These are phyloP conservation scores for Cinchona pubescens DNA, from an alignment of 257 asterid species.

Conservation along the genomic window DNA sequence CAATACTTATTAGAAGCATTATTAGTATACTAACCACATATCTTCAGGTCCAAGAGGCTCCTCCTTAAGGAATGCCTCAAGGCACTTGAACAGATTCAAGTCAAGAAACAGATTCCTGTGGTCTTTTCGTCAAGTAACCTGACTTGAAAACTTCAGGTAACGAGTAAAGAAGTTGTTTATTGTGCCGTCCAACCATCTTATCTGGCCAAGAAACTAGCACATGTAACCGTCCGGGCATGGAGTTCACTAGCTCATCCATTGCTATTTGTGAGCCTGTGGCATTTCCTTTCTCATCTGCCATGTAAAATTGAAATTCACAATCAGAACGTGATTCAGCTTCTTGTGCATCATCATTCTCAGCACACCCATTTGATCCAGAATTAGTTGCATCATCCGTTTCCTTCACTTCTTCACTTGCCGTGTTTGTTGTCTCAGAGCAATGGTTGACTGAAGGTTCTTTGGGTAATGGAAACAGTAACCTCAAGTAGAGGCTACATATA, in stretches of 20 bases:
- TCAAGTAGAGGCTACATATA: constrained; percentile 45
- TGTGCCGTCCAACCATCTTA: constrained; percentile 45
- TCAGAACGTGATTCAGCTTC: constrained; percentile 36
- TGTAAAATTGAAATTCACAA: constrained; percentile 52
- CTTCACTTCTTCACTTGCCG: constrained; percentile 33
- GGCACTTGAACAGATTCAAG: constrained; percentile 91
- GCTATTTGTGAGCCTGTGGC: constrained; percentile 44
- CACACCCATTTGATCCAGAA: constrained; percentile 34
- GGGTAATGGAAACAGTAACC: constrained; percentile 54
- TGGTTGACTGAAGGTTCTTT: constrained; percentile 33
- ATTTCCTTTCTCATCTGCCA: constrained; percentile 63
- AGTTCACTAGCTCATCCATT: constrained; percentile 51
- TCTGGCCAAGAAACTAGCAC: constrained; percentile 78
- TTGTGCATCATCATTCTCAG: constrained; percentile 38
- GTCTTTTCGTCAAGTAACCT: constrained; percentile 54
- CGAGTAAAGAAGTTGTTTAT: constrained; percentile 45
- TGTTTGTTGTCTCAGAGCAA: constrained; percentile 25
- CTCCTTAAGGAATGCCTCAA: constrained; percentile 92
- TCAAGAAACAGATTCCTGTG: constrained; percentile 78
- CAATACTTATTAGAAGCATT: background rate
- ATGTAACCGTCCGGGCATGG: constrained; percentile 44
- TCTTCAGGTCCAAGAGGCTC: constrained; percentile 99
- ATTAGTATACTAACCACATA: constrained; percentile 82
- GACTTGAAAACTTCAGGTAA: constrained; percentile 82
- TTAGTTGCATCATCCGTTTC: constrained; percentile 31